Percentiles rank a stretch among this genome's conserved stretches.
phyloP scores from a whole-genome alignment of 306 rosid genomes.

The Quercus robur region DNA sequence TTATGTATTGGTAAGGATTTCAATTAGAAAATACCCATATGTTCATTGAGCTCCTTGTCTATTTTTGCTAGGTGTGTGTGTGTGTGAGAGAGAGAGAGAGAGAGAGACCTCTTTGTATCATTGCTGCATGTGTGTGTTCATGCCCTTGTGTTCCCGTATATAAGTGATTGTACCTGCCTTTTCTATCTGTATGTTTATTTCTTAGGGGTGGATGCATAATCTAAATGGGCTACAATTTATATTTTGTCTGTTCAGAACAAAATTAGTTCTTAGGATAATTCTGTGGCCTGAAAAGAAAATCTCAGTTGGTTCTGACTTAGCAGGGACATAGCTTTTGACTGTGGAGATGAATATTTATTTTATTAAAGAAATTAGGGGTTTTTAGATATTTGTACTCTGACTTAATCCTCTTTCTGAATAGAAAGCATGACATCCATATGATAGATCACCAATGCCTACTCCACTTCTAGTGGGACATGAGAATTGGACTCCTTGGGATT shows the following conservation, averaged over 20 bases:
- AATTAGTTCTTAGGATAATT: background rate
- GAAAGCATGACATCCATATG: too few relatives aligned
- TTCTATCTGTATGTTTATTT: background rate
- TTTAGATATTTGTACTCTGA: constrained; percentile 7
- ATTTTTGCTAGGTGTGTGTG: too few relatives aligned
- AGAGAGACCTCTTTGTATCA: too few relatives aligned
- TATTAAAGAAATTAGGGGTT: background rate
- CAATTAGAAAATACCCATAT: too few relatives aligned
- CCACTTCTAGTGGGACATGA: too few relatives aligned
- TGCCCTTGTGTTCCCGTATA: background rate
- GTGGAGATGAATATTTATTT: background rate
- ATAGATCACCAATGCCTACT: too few relatives aligned
- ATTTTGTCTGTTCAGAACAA: background rate
- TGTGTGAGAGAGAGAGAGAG: too few relatives aligned
- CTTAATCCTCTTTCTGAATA: too few relatives aligned
- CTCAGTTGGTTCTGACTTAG: background rate
- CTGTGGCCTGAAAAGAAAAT: background rate
- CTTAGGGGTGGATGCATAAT: background rate
- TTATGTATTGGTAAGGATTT: too few relatives aligned
- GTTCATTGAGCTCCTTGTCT: too few relatives aligned
- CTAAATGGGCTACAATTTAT: background rate
- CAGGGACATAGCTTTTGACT: background rate
- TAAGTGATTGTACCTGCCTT: background rate
- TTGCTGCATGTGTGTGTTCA: too few relatives aligned
- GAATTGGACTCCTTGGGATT: too few relatives aligned